Conservation (phyloP, 345 rosid species). For the Arabis alpina region DNA sequence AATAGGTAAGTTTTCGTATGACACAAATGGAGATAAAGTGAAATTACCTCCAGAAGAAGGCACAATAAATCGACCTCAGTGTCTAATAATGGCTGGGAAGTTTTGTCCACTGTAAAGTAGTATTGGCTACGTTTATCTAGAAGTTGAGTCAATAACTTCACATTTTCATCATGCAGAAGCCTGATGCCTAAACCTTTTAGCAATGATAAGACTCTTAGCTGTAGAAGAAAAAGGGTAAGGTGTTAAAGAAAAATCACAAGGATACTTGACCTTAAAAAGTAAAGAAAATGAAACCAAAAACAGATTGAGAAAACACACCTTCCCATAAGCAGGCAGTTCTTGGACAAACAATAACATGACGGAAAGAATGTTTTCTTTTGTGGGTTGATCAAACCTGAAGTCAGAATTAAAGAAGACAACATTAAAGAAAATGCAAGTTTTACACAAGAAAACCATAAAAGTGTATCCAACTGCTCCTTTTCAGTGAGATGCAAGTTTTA, state of each 20-base stretch:
- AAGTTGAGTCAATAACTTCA: constrained; percentile 62
- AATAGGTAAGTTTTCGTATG: neutral
- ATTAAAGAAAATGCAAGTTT: constrained; percentile 10
- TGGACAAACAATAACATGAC: constrained; percentile 54
- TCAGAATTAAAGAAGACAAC: constrained; percentile 16
- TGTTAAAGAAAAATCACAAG: constrained; percentile 1
- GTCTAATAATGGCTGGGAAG: constrained; percentile 57
- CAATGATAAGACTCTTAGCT: constrained; percentile 73
- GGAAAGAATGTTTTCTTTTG: constrained; percentile 66
- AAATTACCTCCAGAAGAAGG: constrained; percentile 89
- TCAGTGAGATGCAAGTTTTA: constrained; percentile 10
- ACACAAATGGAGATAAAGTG: constrained; percentile 15
- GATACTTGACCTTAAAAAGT: constrained; percentile 11
- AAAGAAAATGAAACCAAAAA: constrained; percentile 24
- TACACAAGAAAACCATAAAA: neutral
- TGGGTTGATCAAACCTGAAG: constrained; percentile 74
- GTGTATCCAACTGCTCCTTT: no score
- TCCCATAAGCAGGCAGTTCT: constrained; percentile 66
- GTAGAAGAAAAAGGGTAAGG: constrained; percentile 43
- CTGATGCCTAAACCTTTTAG: constrained; percentile 75
- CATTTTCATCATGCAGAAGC: constrained; percentile 60
- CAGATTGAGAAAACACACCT: constrained; percentile 54
- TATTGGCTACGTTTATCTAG: constrained; percentile 60
- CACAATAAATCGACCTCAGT: constrained; percentile 71
- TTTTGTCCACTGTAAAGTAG: constrained; percentile 48